phyloP scores from a whole-genome alignment of 106 monocot genomes.

The Triglochin maritima region DNA sequence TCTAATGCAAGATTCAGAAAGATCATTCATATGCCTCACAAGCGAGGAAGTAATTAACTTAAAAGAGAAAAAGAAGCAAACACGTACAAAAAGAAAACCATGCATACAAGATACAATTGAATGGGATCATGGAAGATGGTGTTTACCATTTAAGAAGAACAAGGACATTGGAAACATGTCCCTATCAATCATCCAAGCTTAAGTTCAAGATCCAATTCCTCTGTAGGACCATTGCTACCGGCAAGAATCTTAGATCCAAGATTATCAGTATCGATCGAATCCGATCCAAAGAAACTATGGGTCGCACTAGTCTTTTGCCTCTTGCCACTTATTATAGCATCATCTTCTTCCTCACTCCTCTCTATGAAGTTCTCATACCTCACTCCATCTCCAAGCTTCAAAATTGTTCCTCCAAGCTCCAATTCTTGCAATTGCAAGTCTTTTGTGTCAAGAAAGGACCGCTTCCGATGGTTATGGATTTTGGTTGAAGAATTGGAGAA shows the following conservation, averaged over 20 bases:
- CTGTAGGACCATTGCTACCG: conserved; percentile 11
- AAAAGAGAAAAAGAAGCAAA: no score
- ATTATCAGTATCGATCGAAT: neutral
- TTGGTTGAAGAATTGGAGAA: conserved; percentile 6
- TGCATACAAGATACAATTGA: neutral
- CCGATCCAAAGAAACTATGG: neutral
- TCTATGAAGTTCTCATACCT: neutral
- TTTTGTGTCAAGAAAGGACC: neutral
- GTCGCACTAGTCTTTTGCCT: conserved; percentile 2
- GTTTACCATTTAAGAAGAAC: neutral
- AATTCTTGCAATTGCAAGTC: neutral
- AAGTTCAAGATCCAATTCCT: conserved; percentile 67
- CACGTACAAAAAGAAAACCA: neutral
- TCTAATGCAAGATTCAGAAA: neutral
- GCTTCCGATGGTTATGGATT: neutral
- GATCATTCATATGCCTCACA: neutral
- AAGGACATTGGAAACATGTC: neutral
- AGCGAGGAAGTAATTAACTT: no score
- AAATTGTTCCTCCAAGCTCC: neutral
- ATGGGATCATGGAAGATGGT: neutral
- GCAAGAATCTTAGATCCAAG: conserved; percentile 3
- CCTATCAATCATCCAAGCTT: conserved; percentile 27
- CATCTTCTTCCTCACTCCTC: conserved; percentile 7
- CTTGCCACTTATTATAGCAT: conserved; percentile 7
- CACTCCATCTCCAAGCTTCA: neutral